These are phyloP conservation scores for Cenchrus purpureus DNA, from an alignment of 176 grass and related monocot genomes.

Conservation along the genomic window DNA sequence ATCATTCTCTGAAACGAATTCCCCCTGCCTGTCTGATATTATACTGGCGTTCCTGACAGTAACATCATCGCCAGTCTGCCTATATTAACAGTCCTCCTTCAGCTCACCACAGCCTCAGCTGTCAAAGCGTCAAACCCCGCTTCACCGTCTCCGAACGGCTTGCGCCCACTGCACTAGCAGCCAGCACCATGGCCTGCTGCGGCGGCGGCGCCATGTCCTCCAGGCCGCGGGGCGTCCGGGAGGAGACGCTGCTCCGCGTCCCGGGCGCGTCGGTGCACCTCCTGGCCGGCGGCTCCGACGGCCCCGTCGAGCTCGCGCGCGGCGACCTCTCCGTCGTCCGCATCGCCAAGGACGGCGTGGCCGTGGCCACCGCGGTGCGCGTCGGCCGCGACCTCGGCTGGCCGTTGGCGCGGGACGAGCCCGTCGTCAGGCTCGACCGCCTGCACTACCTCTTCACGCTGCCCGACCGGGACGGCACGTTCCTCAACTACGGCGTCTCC, in stretches of 20 bases:
- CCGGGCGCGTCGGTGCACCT: slow-evolving; percentile 75
- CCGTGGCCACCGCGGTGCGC: slow-evolving; percentile 65
- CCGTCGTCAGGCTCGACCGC: slow-evolving; percentile 76
- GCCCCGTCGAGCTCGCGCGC: slow-evolving; percentile 55
- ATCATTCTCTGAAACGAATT: slow-evolving; percentile 51
- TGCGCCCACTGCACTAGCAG: not conserved
- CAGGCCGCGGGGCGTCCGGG: slow-evolving; percentile 44
- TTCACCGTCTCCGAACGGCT: not conserved
- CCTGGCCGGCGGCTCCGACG: slow-evolving; percentile 48
- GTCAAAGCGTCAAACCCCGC: not conserved
- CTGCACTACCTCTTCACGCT: slow-evolving; percentile 92
- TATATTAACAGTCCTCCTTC: not conserved
- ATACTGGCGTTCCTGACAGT: not conserved
- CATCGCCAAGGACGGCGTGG: slow-evolving; percentile 57
- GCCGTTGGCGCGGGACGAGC: slow-evolving; percentile 91
- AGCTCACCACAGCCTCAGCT: not conserved
- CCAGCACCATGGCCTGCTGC: slow-evolving; percentile 59
- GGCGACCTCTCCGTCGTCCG: slow-evolving; percentile 68
- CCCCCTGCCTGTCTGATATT: not conserved
- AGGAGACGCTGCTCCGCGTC: slow-evolving; percentile 72
- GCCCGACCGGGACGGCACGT: slow-evolving; percentile 59
- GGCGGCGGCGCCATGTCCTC: slow-evolving; percentile 45
- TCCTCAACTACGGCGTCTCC: slow-evolving; percentile 94
- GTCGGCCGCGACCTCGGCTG: slow-evolving; percentile 76
- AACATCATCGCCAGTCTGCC: slow-evolving; percentile 3